Conservation (phyloP, 768 basidiomycete species). For the Pulveroboletus sp. region DNA sequence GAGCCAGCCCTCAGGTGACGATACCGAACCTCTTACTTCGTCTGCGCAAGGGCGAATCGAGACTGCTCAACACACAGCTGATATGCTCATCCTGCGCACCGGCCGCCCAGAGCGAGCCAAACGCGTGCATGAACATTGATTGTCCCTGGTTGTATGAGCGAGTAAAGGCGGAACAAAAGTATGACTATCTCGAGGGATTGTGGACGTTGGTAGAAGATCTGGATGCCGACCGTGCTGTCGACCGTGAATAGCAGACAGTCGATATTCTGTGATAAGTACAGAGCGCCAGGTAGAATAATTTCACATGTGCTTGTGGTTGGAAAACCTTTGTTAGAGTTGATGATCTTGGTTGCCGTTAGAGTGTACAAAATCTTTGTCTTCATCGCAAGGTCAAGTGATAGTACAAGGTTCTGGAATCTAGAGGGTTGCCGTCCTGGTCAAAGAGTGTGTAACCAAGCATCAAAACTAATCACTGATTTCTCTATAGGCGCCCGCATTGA, state of each 20-base stretch:
- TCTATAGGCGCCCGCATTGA: neutral
- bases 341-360: too few relatives aligned
- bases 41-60: conserved; percentile 51
- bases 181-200: conserved; percentile 29
- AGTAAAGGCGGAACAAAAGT: conserved; percentile 50
- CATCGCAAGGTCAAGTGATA: too few relatives aligned
- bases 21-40: conserved; percentile 56
- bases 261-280: too few relatives aligned
- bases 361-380: too few relatives aligned
- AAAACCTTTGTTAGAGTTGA: too few relatives aligned
- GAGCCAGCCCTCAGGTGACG: conserved; percentile 47
- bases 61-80: conserved; percentile 54
- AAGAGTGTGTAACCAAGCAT: neutral
- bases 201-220: conserved; percentile 30
- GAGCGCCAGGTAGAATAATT: too few relatives aligned
- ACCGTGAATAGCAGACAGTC: too few relatives aligned
- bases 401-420: too few relatives aligned
- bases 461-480: neutral
- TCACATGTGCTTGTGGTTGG: too few relatives aligned
- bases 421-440: too few relatives aligned
- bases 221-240: conserved; percentile 1
- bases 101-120: conserved; percentile 52
- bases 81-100: conserved; percentile 74
- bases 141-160: conserved; percentile 83
- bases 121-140: conserved; percentile 80